Evolutionary conservation across 495 filamentous ascomycete genomes (phyloP).

Genomic region (Aspergillus nidulans): DNA sequence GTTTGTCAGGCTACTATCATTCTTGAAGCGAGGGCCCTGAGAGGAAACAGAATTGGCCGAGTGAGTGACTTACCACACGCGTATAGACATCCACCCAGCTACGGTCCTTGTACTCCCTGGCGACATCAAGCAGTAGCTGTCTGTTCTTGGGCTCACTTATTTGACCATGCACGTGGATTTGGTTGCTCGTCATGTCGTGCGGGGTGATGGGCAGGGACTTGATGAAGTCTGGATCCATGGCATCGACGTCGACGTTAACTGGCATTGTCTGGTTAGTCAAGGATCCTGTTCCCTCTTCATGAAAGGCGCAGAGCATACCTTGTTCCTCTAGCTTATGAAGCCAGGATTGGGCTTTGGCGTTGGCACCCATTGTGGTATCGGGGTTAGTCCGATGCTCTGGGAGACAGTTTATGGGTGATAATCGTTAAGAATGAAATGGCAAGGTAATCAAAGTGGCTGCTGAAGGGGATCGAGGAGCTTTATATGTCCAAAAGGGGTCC

Average conservation of each 20-base stretch:
- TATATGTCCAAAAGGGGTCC: too few relatives aligned
- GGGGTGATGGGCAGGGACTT: conserved; percentile 28
- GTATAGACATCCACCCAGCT: conserved; percentile 40
- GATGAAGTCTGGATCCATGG: conserved; percentile 37
- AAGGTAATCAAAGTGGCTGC: background rate
- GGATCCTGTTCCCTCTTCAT: too few relatives aligned
- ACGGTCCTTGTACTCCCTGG: conserved; percentile 33
- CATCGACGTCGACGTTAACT: conserved; percentile 43
- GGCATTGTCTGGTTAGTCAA: too few relatives aligned
- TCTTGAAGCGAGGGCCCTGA: background rate
- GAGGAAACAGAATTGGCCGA: background rate
- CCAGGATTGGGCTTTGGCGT: background rate
- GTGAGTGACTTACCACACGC: conserved; percentile 22
- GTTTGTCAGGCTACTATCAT: background rate
- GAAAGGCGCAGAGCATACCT: background rate
- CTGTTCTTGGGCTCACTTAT: conserved; percentile 31
- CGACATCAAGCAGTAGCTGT: conserved; percentile 28
- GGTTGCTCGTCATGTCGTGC: conserved; percentile 44
- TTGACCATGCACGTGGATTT: conserved; percentile 36
- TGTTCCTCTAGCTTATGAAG: conserved; percentile 11
- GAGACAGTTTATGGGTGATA: background rate
- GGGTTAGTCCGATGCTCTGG: background rate
- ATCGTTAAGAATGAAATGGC: too few relatives aligned
- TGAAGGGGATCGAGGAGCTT: too few relatives aligned
- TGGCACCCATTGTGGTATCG: background rate